These are phyloP conservation scores for Nematodospora anomalae DNA, from an alignment of 1,139 yeast species.

Conservation along the genomic window DNA sequence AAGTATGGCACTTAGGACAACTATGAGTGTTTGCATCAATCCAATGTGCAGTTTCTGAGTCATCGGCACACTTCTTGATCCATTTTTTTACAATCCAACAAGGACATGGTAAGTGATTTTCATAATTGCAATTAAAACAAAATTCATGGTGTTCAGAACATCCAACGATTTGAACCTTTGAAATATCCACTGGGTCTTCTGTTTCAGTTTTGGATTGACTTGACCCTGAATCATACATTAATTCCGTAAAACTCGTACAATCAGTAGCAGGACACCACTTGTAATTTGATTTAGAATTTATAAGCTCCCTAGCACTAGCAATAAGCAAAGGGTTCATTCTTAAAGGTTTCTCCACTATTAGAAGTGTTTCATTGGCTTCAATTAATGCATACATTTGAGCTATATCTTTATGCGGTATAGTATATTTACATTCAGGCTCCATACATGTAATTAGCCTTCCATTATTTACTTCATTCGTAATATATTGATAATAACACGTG, in stretches of 20 bases:
- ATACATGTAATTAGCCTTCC: constrained; percentile 72
- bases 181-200: constrained; percentile 27
- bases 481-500: constrained; percentile 64
- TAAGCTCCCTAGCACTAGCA: constrained; percentile 46
- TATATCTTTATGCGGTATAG: constrained; percentile 35
- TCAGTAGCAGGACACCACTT: constrained; percentile 90
- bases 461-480: constrained; percentile 48
- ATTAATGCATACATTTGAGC: constrained; percentile 18
- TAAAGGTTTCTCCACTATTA: constrained; percentile 10
- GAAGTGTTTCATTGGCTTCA: constrained; percentile 7
- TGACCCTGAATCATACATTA: constrained; percentile 26
- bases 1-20: constrained; percentile 67
- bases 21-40: constrained; percentile 82
- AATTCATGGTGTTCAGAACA: constrained; percentile 72
- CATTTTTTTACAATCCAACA: constrained; percentile 70
- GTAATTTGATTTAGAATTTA: constrained; percentile 49
- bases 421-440: constrained; percentile 36
- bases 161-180: constrained; percentile 57
- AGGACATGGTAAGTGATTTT: constrained; percentile 82
- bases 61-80: constrained; percentile 81
- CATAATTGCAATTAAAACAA: constrained; percentile 75
- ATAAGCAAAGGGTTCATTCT: constrained; percentile 20
- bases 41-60: constrained; percentile 89
- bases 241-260: constrained; percentile 59
- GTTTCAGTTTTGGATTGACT: constrained; percentile 18